Conservation (phyloP, 768 basidiomycete genomes). For the Agrocybe chaxingu region DNA sequence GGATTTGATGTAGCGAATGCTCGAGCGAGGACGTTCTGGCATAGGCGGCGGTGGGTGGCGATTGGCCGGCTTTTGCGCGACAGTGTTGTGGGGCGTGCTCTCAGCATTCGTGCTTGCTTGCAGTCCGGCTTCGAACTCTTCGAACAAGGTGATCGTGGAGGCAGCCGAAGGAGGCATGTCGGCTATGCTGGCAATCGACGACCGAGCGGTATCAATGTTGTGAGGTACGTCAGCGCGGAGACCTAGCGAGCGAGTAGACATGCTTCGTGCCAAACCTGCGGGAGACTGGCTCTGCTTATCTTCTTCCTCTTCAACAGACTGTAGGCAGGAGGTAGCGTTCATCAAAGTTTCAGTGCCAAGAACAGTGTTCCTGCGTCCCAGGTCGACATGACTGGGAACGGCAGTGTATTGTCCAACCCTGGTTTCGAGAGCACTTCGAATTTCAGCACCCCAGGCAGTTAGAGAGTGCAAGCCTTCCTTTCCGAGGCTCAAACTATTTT, state of each 20-base stretch:
- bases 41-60: constrained; percentile 34
- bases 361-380: constrained; percentile 45
- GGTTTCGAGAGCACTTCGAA: constrained; percentile 45
- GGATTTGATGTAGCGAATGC: constrained; percentile 65
- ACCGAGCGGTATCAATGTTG: constrained; percentile 46
- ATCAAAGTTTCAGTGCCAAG: constrained; percentile 35
- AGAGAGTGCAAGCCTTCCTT: constrained; percentile 54
- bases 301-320: constrained; percentile 42
- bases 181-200: constrained; percentile 41
- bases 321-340: constrained; percentile 28
- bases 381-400: constrained; percentile 37
- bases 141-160: constrained; percentile 61
- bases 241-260: constrained; percentile 42
- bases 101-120: constrained; percentile 50
- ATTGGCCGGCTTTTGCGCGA: constrained; percentile 30
- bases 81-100: constrained; percentile 60
- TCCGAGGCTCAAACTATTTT: constrained; percentile 55
- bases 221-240: constrained; percentile 51
- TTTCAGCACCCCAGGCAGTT: constrained; percentile 50
- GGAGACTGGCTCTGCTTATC: constrained; percentile 8
- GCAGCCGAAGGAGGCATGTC: constrained; percentile 48
- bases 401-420: constrained; percentile 37
- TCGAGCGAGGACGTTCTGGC: constrained; percentile 46
- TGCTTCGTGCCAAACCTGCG: constrained; percentile 27
- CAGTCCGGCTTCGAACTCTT: constrained; percentile 43